A percentile compares a stretch with the other conserved stretches of the same genome.
Conservation (phyloP, 345 rosid genomes). For the Streptanthus diversifolius region DNA sequence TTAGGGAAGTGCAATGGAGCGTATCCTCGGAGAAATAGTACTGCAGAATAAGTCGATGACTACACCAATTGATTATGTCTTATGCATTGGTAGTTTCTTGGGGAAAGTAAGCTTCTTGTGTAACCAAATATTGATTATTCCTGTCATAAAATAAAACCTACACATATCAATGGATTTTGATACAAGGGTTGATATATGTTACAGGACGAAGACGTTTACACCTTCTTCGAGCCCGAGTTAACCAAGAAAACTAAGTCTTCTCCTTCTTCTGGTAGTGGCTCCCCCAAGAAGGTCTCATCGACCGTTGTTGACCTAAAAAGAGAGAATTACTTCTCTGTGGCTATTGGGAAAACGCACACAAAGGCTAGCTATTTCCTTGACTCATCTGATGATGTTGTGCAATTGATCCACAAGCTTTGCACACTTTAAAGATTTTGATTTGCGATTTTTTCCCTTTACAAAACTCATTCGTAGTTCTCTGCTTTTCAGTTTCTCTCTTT, state of each 20-base stretch:
- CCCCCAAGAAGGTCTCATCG: constrained; percentile 68
- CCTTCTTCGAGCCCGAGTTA: constrained; percentile 84
- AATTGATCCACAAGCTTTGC: constrained; percentile 58
- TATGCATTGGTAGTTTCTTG: constrained; percentile 84
- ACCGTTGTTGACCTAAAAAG: constrained; percentile 84
- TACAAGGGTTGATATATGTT: constrained; percentile 12
- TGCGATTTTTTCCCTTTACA: not conserved
- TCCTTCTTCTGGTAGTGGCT: constrained; percentile 15
- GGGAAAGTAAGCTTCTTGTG: constrained; percentile 55
- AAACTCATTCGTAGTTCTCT: constrained; percentile 2
- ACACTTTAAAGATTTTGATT: not conserved
- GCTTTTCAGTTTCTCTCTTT: not conserved
- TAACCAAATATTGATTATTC: not conserved
- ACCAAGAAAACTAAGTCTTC: constrained; percentile 35
- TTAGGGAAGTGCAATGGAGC: constrained; percentile 94
- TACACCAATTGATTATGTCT: constrained; percentile 83
- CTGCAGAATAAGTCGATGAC: constrained; percentile 67
- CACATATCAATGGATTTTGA: not conserved
- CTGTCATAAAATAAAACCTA: not conserved
- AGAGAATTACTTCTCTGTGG: constrained; percentile 86
- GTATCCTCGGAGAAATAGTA: constrained; percentile 80
- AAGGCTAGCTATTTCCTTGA: constrained; percentile 66
- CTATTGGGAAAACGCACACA: constrained; percentile 70
- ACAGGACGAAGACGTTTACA: constrained; percentile 95
- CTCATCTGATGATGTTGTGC: constrained; percentile 76